Percentiles rank a stretch among this genome's conserved stretches.
These are phyloP conservation scores for Phytopythium chamaehyphon DNA, from an alignment of 352 stramenopile genomes.

Conservation along the genomic window DNA sequence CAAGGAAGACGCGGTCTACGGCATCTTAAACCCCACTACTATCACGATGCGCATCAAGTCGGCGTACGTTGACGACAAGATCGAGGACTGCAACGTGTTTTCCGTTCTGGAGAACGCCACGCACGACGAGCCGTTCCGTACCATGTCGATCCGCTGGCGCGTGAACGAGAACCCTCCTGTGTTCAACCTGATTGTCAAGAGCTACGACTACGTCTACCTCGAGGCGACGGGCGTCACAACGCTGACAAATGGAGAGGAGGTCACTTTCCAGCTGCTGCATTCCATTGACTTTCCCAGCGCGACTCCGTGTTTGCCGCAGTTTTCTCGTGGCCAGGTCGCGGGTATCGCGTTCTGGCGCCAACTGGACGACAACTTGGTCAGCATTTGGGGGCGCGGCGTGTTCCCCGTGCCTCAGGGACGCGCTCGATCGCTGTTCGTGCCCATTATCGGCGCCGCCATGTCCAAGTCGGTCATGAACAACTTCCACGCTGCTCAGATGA, in stretches of 20 bases:
- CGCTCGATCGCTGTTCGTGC: constrained; percentile 3
- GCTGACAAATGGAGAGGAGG: constrained; percentile 21
- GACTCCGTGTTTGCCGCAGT: constrained; percentile 18
- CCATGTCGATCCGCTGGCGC: constrained; percentile 27
- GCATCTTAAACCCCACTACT: constrained; percentile 26
- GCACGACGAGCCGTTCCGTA: constrained; percentile 37
- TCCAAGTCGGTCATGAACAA: constrained; percentile 21
- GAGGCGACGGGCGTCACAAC: constrained; percentile 36
- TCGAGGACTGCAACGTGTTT: constrained; percentile 34
- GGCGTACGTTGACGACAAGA: constrained; percentile 33
- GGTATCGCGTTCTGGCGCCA: constrained; percentile 30
- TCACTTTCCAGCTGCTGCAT: constrained; percentile 39
- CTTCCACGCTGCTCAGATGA: constrained; percentile 25
- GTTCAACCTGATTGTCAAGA: constrained; percentile 26
- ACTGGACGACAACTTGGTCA: constrained; percentile 13
- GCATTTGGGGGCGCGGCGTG: constrained; percentile 22
- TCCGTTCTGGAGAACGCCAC: constrained; percentile 31
- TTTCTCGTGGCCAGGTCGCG: constrained; percentile 28
- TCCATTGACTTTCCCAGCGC: constrained; percentile 24
- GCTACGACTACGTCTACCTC: constrained; percentile 41
- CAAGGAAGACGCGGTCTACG: constrained; percentile 31
- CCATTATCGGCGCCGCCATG: constrained; percentile 6
- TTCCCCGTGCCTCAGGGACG: constrained; percentile 8
- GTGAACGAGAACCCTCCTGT: constrained; percentile 23
- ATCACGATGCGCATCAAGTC: constrained; percentile 35